Conservation (phyloP, 108 stramenopile genomes). For the Fragilariopsis cylindrus region DNA sequence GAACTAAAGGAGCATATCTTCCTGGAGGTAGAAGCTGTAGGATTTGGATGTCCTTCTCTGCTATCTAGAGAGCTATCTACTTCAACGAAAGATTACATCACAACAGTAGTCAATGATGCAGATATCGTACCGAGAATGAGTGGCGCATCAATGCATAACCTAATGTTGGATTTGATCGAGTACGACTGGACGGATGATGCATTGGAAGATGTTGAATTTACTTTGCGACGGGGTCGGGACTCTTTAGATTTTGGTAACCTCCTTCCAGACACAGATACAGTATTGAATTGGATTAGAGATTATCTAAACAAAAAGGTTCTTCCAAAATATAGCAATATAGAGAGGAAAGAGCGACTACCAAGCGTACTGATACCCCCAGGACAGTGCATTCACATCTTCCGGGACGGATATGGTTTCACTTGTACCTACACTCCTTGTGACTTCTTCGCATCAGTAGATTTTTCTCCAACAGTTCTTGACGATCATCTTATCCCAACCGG, state of each 20-base stretch:
- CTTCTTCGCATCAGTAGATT: slow-evolving; percentile 66
- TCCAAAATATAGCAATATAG: not conserved
- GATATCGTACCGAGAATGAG: slow-evolving; percentile 82
- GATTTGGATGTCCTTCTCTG: slow-evolving; percentile 81
- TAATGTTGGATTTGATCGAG: slow-evolving; percentile 53
- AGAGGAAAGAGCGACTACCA: slow-evolving; percentile 18
- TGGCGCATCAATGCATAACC: slow-evolving; percentile 59
- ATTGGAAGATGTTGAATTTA: slow-evolving; percentile 32
- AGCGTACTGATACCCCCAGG: slow-evolving; percentile 56
- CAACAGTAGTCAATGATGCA: slow-evolving; percentile 71
- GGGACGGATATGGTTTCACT: slow-evolving; percentile 70
- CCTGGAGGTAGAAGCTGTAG: slow-evolving; percentile 58
- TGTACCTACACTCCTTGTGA: slow-evolving; percentile 64
- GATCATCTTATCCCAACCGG: slow-evolving; percentile 79
- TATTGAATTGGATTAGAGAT: slow-evolving; percentile 17
- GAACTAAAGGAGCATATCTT: slow-evolving; percentile 55
- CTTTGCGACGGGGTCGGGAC: slow-evolving; percentile 7
- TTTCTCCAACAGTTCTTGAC: slow-evolving; percentile 70
- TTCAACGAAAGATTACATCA: slow-evolving; percentile 61
- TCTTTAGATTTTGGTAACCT: slow-evolving; percentile 9
- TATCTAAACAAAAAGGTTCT: slow-evolving; percentile 4
- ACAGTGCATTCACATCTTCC: slow-evolving; percentile 77
- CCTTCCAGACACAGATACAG: slow-evolving; percentile 11
- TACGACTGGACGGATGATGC: slow-evolving; percentile 60
- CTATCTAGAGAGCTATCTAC: slow-evolving; percentile 60